Evolutionary conservation across 257 asterid species (phyloP).

Genomic region (Solanum medicagineum): DNA sequence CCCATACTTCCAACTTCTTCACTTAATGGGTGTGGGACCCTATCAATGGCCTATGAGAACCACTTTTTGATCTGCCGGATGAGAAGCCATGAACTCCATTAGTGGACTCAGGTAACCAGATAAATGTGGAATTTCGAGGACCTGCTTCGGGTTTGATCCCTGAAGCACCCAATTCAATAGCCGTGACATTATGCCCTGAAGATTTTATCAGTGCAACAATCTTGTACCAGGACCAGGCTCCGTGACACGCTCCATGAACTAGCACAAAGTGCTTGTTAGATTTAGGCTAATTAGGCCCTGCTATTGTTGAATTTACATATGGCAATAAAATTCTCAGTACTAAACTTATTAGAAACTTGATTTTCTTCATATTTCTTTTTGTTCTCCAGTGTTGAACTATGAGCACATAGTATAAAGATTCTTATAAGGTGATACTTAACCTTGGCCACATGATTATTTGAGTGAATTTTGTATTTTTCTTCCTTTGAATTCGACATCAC

Average conservation of each 20-base stretch:
- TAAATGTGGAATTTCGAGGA: background rate
- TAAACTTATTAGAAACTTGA: background rate
- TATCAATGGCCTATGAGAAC: constrained; percentile 5
- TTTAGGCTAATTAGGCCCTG: background rate
- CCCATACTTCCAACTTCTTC: no score
- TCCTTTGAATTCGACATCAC: background rate
- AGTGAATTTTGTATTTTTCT: background rate
- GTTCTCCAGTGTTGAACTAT: background rate
- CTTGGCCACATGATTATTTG: background rate
- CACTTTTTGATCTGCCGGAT: constrained; percentile 10
- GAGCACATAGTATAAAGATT: background rate
- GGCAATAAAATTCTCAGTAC: background rate
- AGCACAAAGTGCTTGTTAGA: constrained; percentile 12
- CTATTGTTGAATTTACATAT: background rate
- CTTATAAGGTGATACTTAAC: background rate
- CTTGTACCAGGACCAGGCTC: constrained; percentile 35
- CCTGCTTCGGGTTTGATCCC: constrained; percentile 14
- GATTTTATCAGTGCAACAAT: constrained; percentile 4
- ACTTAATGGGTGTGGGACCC: no score
- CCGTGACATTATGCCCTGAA: constrained; percentile 20
- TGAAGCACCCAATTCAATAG: constrained; percentile 19
- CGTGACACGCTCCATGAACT: constrained; percentile 23
- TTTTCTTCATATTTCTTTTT: background rate
- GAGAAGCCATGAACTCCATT: constrained; percentile 14
- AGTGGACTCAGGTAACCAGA: constrained; percentile 17